These are phyloP conservation scores for Termitomyces sp. DNA, from an alignment of 768 basidiomycete species.

Conservation along the genomic window DNA sequence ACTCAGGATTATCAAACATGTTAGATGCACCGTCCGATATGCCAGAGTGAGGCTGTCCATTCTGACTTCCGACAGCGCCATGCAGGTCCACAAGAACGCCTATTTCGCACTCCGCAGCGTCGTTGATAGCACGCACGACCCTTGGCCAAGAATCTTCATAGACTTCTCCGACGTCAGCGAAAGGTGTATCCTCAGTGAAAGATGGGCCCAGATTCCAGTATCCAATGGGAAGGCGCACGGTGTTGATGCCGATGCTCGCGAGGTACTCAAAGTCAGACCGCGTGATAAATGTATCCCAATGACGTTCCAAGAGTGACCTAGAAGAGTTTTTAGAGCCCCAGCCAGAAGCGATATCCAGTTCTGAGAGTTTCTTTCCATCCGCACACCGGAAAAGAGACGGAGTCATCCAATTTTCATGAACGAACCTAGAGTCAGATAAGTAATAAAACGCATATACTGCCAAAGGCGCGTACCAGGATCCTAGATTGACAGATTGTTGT, in stretches of 20 bases:
- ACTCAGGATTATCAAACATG: conserved; percentile 38
- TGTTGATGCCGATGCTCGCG: conserved; percentile 62
- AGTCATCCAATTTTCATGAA: conserved; percentile 72
- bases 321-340: conserved; percentile 42
- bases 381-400: conserved; percentile 61
- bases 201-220: conserved; percentile 55
- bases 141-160: conserved; percentile 65
- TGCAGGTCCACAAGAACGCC: conserved; percentile 71
- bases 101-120: conserved; percentile 51
- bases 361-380: conserved; percentile 40
- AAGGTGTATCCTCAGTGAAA: conserved; percentile 61
- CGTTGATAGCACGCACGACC: conserved; percentile 55
- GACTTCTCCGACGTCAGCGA: conserved; percentile 42
- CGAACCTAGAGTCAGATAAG: conserved; percentile 43
- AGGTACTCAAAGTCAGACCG: conserved; percentile 63
- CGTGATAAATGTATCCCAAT: conserved; percentile 75
- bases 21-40: conserved; percentile 45
- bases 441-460: not conserved
- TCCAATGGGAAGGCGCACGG: conserved; percentile 58
- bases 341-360: conserved; percentile 63
- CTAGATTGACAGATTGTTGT: conserved; percentile 60
- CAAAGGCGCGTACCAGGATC: conserved; percentile 45
- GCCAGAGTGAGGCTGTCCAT: conserved; percentile 65
- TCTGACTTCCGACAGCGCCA: conserved; percentile 74
- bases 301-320: conserved; percentile 52